phyloP scores from a whole-genome alignment of 768 basidiomycete species.

The Auriscalpium microsporum region DNA sequence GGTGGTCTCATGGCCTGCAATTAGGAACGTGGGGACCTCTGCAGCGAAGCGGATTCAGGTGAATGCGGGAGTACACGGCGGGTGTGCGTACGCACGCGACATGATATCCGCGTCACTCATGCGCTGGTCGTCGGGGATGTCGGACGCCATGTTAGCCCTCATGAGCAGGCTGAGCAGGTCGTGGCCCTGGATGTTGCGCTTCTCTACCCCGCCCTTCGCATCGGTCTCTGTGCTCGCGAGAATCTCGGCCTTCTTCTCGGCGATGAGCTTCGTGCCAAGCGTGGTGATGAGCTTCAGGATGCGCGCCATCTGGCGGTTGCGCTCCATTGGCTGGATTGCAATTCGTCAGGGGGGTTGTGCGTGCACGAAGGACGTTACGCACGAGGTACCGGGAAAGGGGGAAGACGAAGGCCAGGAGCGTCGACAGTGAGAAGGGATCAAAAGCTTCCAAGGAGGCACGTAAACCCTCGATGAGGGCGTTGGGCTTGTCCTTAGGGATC shows the following conservation, averaged over 20 bases:
- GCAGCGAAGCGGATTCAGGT: not conserved
- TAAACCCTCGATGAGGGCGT: slow-evolving; percentile 3
- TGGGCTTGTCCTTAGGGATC: not conserved
- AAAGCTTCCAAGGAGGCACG: slow-evolving; percentile 1
- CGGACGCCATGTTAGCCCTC: slow-evolving; percentile 55
- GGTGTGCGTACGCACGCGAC: slow-evolving; percentile 30
- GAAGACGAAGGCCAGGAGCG: not conserved
- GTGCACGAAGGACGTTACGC: not conserved
- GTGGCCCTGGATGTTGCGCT: slow-evolving; percentile 28
- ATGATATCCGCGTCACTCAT: slow-evolving; percentile 59
- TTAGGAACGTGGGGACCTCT: slow-evolving; percentile 57
- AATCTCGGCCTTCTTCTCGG: slow-evolving; percentile 27
- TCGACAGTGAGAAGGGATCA: slow-evolving; percentile 4
- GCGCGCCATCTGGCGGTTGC: not conserved
- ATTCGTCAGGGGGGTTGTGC: too few species aligned
- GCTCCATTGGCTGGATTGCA: slow-evolving; percentile 4
- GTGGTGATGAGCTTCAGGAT: slow-evolving; percentile 13
- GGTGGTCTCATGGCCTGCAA: slow-evolving; percentile 54
- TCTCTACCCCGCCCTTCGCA: slow-evolving; percentile 22
- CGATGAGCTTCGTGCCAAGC: slow-evolving; percentile 22
- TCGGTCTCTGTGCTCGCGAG: slow-evolving; percentile 18
- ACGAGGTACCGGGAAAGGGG: slow-evolving; percentile 6
- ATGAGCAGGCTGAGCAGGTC: slow-evolving; percentile 57
- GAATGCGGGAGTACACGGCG: too few species aligned
- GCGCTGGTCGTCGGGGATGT: slow-evolving; percentile 44